phyloP scores from a whole-genome alignment of 2,329 filamentous ascomycete species.

The Ophiostoma sp. region DNA sequence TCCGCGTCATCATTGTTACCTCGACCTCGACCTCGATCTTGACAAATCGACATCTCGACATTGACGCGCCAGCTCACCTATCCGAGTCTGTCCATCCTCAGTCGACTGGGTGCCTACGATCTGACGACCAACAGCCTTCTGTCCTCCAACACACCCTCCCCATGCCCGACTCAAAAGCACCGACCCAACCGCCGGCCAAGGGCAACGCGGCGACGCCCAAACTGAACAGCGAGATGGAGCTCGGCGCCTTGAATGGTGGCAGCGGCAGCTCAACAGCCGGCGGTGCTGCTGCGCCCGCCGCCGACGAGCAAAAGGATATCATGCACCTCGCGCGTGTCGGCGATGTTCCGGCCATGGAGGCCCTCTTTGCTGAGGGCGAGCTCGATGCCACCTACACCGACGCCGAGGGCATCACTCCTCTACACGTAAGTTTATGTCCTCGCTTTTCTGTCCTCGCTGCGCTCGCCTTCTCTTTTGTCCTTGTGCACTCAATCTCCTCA shows the following conservation, averaged over 20 bases:
- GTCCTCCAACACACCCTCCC: not conserved
- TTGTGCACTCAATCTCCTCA: not conserved
- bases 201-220: conserved; percentile 53
- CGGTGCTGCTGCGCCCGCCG: not conserved
- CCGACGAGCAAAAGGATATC: conserved; percentile 66
- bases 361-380: conserved; percentile 79
- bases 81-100: not conserved
- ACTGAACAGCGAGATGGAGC: conserved; percentile 57
- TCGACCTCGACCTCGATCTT: not conserved
- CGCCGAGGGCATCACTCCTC: conserved; percentile 88
- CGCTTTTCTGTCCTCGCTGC: not conserved
- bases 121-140: not conserved
- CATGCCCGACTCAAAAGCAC: conserved; percentile 36
- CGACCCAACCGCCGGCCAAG: conserved; percentile 58
- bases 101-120: not conserved
- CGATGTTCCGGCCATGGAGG: conserved; percentile 83
- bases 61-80: not conserved
- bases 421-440: conserved; percentile 76
- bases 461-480: not conserved
- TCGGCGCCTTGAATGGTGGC: conserved; percentile 46
- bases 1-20: not conserved
- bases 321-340: conserved; percentile 94
- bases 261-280: conserved; percentile 25
- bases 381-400: conserved; percentile 82
- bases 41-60: not conserved